Evolutionary conservation across 148 eudicot species (phyloP).

Genomic region (Cornus florida): DNA sequence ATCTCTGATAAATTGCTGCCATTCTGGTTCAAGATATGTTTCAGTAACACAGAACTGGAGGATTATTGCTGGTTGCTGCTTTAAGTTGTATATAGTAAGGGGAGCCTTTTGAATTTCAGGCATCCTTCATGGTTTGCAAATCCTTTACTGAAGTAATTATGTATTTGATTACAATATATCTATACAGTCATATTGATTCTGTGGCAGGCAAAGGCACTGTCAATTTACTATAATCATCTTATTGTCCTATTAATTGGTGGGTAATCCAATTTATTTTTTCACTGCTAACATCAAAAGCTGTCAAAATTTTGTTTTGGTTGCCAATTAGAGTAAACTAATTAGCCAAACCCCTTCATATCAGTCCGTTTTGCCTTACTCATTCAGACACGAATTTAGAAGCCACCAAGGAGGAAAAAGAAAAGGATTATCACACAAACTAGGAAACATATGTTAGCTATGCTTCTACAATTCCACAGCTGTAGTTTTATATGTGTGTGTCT

Average conservation of each 20-base stretch:
- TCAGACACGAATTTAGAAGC: no score
- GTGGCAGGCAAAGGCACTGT: conserved; percentile 5
- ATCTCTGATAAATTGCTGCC: neutral
- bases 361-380: no score
- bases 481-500: neutral
- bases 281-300: no score
- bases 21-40: conserved; percentile 5
- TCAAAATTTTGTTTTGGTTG: no score
- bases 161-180: conserved; percentile 4
- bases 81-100: neutral
- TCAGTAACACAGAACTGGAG: neutral
- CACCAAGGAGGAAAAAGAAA: neutral
- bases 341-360: no score
- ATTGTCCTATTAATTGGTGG: no score
- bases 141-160: neutral
- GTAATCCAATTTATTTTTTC: no score
- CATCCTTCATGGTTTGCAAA: neutral
- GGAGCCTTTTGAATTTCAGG: neutral
- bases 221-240: neutral
- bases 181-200: conserved; percentile 2
- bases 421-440: neutral
- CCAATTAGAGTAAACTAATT: no score
- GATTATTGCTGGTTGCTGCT: neutral
- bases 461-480: neutral
- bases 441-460: neutral